A percentile compares a stretch with the other conserved stretches of the same genome.
phyloP scores from a whole-genome alignment of 2,329 filamentous ascomycete genomes.

The Ophiostoma perfectum region DNA sequence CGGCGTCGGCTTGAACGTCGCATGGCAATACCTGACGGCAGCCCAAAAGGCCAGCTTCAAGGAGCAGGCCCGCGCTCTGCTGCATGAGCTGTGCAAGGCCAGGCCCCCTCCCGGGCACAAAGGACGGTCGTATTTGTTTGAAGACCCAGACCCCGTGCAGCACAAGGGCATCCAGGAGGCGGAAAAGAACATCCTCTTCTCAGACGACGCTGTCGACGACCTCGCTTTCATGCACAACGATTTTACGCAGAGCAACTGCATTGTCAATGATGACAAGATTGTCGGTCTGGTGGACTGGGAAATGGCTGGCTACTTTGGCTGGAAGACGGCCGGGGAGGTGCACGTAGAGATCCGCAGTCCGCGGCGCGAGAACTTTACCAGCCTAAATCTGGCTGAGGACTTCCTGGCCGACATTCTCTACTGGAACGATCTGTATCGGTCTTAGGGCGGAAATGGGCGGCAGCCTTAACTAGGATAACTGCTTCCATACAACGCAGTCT shows the following conservation, averaged over 20 bases:
- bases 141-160: not conserved
- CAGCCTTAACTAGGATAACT: too few species aligned
- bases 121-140: not conserved
- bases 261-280: not conserved
- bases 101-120: not conserved
- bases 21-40: not conserved
- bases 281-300: not conserved
- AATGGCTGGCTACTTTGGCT: not conserved
- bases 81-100: not conserved
- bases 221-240: not conserved
- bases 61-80: not conserved
- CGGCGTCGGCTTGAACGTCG: not conserved
- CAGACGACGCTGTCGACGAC: not conserved
- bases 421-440: not conserved
- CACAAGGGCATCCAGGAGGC: not conserved
- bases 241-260: not conserved
- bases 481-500: too few species aligned
- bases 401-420: not conserved
- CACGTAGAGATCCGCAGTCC: not conserved
- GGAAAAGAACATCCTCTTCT: not conserved
- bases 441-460: too few species aligned
- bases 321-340: not conserved
- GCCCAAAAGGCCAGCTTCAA: slow-evolving; percentile 1
- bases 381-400: not conserved
- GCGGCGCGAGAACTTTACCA: not conserved